A percentile compares a stretch with the other conserved stretches of the same genome.
phyloP scores from a whole-genome alignment of 805 yeast genomes.

The Barnettozyma populi region DNA sequence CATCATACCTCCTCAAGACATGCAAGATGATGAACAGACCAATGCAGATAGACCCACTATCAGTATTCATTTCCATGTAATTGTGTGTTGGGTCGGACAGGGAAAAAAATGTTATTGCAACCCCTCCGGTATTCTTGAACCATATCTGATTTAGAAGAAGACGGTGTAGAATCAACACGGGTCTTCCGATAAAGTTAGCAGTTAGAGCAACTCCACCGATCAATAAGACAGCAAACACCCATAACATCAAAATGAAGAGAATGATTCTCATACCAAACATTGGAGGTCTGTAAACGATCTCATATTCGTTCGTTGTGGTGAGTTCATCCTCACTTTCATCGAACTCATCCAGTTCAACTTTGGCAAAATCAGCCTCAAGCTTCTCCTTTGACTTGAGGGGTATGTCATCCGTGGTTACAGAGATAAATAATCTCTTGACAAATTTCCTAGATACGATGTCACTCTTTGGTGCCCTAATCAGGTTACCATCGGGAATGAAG shows the following conservation, averaged over 20 bases:
- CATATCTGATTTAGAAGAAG: not conserved
- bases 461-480: conserved; percentile 79
- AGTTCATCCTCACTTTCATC: conserved; percentile 38
- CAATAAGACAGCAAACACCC: conserved; percentile 40
- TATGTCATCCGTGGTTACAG: conserved; percentile 76
- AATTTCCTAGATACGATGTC: conserved; percentile 68
- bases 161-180: conserved; percentile 5
- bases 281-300: conserved; percentile 86
- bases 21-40: conserved; percentile 18
- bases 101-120: not conserved
- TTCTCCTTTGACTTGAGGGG: conserved; percentile 37
- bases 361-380: conserved; percentile 26
- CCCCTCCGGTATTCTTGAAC: not conserved
- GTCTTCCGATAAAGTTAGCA: conserved; percentile 27
- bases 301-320: conserved; percentile 42
- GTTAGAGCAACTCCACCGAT: conserved; percentile 20
- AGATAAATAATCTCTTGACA: conserved; percentile 64
- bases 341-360: conserved; percentile 33
- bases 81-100: not conserved
- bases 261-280: conserved; percentile 56
- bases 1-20: conserved; percentile 16
- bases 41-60: conserved; percentile 13
- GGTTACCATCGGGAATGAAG: conserved; percentile 76
- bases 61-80: conserved; percentile 1
- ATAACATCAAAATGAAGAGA: conserved; percentile 32